Evolutionary conservation across 345 rosid genomes (phyloP).

Genomic region (Pugionium cornutum): DNA sequence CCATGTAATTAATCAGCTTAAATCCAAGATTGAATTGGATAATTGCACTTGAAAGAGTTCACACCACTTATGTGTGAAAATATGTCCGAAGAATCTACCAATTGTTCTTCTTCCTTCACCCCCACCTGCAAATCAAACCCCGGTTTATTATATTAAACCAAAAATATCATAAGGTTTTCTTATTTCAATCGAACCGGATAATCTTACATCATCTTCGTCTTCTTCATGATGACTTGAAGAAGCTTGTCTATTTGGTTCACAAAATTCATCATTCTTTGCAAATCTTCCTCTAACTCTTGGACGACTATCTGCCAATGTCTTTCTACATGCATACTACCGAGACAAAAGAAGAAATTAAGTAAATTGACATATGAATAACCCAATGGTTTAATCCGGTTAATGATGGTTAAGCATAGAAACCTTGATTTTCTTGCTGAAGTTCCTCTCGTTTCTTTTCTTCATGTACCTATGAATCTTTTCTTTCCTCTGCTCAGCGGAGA

Average conservation of each 20-base stretch:
- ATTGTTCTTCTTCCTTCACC: not conserved
- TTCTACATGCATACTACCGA: constrained; percentile 87
- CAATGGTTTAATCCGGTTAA: constrained; percentile 14
- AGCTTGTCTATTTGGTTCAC: constrained; percentile 54
- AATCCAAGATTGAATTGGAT: constrained; percentile 84
- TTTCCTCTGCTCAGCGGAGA: constrained; percentile 80
- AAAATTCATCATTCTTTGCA: constrained; percentile 84
- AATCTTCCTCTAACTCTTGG: constrained; percentile 96
- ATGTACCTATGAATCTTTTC: constrained; percentile 92
- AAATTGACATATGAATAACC: not conserved
- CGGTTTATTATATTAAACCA: constrained; percentile 1
- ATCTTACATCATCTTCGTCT: constrained; percentile 61
- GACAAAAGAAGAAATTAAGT: not conserved
- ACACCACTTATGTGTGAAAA: constrained; percentile 84
- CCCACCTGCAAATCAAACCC: constrained; percentile 39
- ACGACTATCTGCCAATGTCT: constrained; percentile 90
- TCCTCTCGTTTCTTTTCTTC: constrained; percentile 95
- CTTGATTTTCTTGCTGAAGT: constrained; percentile 98
- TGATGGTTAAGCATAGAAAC: constrained; percentile 33
- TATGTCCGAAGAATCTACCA: constrained; percentile 84
- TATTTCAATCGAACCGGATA: not conserved
- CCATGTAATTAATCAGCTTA: constrained; percentile 35
- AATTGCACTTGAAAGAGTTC: constrained; percentile 86
- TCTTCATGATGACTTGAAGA: constrained; percentile 69
- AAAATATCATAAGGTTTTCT: not conserved